Conservation (phyloP, 495 filamentous ascomycete species). For the Aspergillus asperescens region DNA sequence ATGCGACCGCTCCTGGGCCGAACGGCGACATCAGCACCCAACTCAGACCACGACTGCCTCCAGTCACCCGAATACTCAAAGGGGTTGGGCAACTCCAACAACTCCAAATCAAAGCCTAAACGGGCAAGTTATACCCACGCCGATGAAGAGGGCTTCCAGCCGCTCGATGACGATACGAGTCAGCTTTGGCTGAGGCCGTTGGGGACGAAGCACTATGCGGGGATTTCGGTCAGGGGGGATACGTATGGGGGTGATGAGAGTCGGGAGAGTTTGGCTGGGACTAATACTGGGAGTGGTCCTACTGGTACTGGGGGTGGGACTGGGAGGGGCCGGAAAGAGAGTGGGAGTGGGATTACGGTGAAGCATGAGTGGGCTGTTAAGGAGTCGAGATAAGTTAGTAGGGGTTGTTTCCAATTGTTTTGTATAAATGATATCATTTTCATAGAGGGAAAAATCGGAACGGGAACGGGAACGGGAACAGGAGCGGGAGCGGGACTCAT, state of each 20-base stretch:
- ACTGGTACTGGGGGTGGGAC: background rate
- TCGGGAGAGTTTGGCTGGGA: background rate
- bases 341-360: background rate
- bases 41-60: background rate
- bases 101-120: background rate
- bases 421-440: no score
- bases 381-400: background rate
- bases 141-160: background rate
- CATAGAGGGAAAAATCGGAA: no score
- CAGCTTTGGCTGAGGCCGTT: constrained; percentile 13
- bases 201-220: constrained; percentile 6
- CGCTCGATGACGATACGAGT: constrained; percentile 9
- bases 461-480: no score
- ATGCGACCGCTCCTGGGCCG: constrained; percentile 20
- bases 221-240: background rate
- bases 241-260: background rate
- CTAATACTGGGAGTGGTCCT: background rate
- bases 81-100: no score
- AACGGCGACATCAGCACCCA: no score
- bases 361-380: background rate
- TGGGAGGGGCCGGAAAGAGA: background rate
- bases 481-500: no score
- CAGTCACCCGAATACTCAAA: background rate
- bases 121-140: background rate
- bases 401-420: no score